Conservation (phyloP, 371 early-diverging fungal species). For the Catenaria anguillulae region DNA sequence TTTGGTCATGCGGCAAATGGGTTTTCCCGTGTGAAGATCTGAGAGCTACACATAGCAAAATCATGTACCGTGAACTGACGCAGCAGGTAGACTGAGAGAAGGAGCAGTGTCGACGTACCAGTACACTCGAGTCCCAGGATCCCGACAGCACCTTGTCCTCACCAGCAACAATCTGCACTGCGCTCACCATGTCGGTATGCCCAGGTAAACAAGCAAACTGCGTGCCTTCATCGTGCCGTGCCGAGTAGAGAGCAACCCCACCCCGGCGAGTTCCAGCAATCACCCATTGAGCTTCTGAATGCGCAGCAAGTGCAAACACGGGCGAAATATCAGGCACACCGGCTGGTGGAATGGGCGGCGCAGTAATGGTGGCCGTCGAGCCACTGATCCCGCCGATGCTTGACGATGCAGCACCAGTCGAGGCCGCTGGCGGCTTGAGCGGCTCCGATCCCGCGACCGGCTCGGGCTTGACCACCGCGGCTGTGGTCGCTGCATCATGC, state of each 20-base stretch:
- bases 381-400: too few species aligned
- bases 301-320: conserved; percentile 75
- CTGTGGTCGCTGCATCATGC: too few species aligned
- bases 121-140: conserved; percentile 72
- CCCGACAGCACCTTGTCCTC: conserved; percentile 71
- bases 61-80: too few species aligned
- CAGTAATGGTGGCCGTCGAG: background rate
- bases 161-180: conserved; percentile 53
- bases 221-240: conserved; percentile 86
- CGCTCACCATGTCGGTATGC: conserved; percentile 73
- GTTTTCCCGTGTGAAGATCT: conserved; percentile 50
- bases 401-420: too few species aligned
- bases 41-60: too few species aligned
- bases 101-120: too few species aligned
- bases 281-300: conserved; percentile 78
- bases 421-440: too few species aligned
- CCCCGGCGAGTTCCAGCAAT: conserved; percentile 64
- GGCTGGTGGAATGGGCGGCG: conserved; percentile 11
- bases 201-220: conserved; percentile 56
- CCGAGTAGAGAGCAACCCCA: conserved; percentile 65
- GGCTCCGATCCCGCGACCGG: too few species aligned
- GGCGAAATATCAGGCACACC: conserved; percentile 59
- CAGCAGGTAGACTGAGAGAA: too few species aligned
- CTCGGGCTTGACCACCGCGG: too few species aligned
- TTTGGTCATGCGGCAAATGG: conserved; percentile 49